Conservation (phyloP, 805 yeast species). For the Priceomyces castillae region DNA sequence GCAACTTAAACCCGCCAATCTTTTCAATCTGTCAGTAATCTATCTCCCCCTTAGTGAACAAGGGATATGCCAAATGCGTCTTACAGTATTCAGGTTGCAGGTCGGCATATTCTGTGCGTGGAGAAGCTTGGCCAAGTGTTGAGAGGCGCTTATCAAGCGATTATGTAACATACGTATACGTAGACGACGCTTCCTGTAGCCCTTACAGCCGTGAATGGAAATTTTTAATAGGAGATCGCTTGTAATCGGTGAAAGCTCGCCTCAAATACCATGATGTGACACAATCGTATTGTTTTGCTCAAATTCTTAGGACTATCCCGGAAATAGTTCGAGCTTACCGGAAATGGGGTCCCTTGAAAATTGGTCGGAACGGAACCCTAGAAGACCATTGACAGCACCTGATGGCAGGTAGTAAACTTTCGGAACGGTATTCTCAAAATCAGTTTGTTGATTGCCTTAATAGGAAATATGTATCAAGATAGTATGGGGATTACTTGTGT, state of each 20-base stretch:
- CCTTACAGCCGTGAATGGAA: not conserved
- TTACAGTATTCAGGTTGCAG: not conserved
- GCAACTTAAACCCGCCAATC: too few species aligned
- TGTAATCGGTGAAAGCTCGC: too few species aligned
- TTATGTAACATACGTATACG: not conserved
- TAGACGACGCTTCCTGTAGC: not conserved
- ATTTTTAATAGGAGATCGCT: too few species aligned
- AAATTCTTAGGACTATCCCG: too few species aligned
- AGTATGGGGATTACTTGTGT: not conserved
- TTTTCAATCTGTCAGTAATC: not conserved
- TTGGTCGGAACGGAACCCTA: too few species aligned
- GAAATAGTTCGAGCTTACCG: too few species aligned
- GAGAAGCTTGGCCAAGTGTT: not conserved
- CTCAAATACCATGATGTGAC: too few species aligned
- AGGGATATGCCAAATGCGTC: not conserved
- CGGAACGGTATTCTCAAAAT: too few species aligned
- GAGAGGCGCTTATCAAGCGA: not conserved
- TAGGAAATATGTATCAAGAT: not conserved
- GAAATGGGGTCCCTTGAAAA: too few species aligned
- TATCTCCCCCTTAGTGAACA: not conserved
- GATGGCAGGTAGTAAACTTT: too few species aligned
- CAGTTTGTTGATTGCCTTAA: not conserved
- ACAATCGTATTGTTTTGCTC: too few species aligned
- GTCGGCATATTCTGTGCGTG: not conserved
- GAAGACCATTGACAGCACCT: too few species aligned